phyloP scores from a whole-genome alignment of 495 filamentous ascomycete species.

The Lineolata rhizophorae region DNA sequence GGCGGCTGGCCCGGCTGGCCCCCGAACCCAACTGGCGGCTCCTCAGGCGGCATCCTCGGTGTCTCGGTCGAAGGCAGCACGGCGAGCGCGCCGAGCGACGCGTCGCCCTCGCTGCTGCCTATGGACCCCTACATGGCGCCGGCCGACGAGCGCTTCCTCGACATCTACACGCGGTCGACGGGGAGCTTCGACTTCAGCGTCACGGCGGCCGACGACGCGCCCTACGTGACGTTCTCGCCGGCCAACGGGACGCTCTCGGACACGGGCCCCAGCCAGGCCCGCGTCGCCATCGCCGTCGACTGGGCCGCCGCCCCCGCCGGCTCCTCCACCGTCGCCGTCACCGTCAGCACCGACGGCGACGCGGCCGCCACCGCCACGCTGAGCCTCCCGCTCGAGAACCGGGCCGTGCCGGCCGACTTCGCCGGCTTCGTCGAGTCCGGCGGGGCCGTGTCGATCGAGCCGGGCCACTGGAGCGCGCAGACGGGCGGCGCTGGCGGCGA shows the following conservation, averaged over 20 bases:
- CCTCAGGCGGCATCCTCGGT: slow-evolving; percentile 39
- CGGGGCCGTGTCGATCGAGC: slow-evolving; percentile 35
- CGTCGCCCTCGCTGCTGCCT: slow-evolving; percentile 28
- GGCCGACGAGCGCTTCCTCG: slow-evolving; percentile 45
- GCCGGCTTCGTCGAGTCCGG: slow-evolving; percentile 44
- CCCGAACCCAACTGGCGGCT: slow-evolving; percentile 29
- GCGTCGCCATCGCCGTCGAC: slow-evolving; percentile 39
- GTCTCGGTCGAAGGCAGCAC: slow-evolving; percentile 42
- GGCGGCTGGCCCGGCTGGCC: too few species aligned
- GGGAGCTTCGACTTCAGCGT: slow-evolving; percentile 33
- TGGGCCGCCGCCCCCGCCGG: slow-evolving; percentile 31
- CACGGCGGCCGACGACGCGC: slow-evolving; percentile 29
- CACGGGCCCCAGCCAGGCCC: slow-evolving; percentile 27
- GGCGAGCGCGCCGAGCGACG: slow-evolving; percentile 42
- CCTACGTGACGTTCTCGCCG: slow-evolving; percentile 36
- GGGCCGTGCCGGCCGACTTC: slow-evolving; percentile 30
- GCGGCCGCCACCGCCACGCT: slow-evolving; percentile 28
- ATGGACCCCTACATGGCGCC: slow-evolving; percentile 39
- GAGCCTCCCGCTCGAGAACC: slow-evolving; percentile 34
- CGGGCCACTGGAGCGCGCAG: slow-evolving; percentile 30
- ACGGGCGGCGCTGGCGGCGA: too few species aligned
- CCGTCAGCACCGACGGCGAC: slow-evolving; percentile 33
- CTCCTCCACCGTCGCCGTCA: slow-evolving; percentile 28
- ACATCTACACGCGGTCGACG: slow-evolving; percentile 45
- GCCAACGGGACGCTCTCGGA: slow-evolving; percentile 29